A percentile compares a stretch with the other conserved stretches of the same genome.
Conservation (phyloP, 257 asterid species). For the Gentiana macrophylla region DNA sequence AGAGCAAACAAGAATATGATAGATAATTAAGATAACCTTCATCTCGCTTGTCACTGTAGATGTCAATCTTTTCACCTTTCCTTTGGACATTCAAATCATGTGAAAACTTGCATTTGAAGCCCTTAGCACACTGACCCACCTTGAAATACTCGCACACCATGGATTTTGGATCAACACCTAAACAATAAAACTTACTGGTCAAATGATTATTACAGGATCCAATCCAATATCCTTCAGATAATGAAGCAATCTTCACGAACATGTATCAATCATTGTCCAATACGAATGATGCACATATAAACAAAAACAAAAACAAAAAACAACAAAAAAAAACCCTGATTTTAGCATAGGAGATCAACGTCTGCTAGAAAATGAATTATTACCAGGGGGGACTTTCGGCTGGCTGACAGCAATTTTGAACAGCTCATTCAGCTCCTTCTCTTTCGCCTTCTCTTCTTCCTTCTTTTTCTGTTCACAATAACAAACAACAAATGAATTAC, state of each 20-base stretch:
- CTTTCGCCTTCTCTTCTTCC: slow-evolving; percentile 87
- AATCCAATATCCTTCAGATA: neutral
- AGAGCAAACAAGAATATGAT: no score
- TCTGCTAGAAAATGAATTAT: neutral
- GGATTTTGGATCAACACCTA: slow-evolving; percentile 95
- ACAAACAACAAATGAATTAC: neutral
- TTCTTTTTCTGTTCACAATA: slow-evolving; percentile 66
- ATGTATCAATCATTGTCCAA: no score
- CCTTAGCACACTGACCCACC: slow-evolving; percentile 83
- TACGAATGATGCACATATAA: neutral
- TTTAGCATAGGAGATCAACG: neutral
- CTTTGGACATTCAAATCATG: slow-evolving; percentile 92
- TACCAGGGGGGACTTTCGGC: slow-evolving; percentile 95
- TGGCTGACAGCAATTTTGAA: slow-evolving; percentile 83
- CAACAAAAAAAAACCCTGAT: neutral
- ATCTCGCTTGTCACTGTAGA: slow-evolving; percentile 72
- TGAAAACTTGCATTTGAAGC: slow-evolving; percentile 93
- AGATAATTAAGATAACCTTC: slow-evolving; percentile 23
- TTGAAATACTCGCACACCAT: slow-evolving; percentile 76
- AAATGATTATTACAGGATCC: no score
- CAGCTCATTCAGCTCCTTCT: slow-evolving; percentile 81
- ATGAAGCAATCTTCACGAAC: neutral
- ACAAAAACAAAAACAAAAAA: neutral
- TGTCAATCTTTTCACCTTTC: slow-evolving; percentile 92
- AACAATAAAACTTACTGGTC: neutral